Base-by-base conservation (phyloP, 495 filamentous ascomycete species). In the Saxispiralis lemnorum region DNA sequence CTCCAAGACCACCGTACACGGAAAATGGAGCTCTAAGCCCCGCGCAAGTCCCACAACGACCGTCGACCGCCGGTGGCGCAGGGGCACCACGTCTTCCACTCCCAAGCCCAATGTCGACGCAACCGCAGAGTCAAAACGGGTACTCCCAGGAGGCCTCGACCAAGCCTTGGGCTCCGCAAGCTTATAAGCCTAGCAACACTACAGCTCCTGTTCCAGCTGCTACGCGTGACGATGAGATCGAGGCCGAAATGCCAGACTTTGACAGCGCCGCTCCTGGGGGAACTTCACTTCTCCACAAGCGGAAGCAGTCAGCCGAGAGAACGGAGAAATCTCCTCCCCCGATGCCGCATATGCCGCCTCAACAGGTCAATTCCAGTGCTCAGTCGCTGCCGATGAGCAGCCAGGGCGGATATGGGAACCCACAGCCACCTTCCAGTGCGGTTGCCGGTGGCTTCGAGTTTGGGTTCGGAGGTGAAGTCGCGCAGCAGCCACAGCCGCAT, bases 221-320 rank as follows among this genome's bases (percentile, higher is more conserved):
- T 16, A 41, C 33, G 43, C 51, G 31, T 55, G 63, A 36, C 55
- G 64, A 47, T 6, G 55, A 59, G 30, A 60, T 60, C 35, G 70
- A 61, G 31, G 63, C 64, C 20, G 79, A 85, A 11, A 76, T 78
- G 62, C 81, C 81, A 2, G 74, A 85, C 53, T 88, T 88, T 46
- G 79, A 87, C 62, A 70, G 72, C 2, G 66, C 76, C 21, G 69
- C 73, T 4, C 44, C 39, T 4, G 32, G 35, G 16, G 24, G 38
- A 17, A 43, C 47, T 11, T 45, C 35, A 11, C 6, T 41, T 16
- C 24, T 47, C 9, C 44, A 53, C 21, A 48, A 51, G 36, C 47
- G 63, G 1, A 49, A 65, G 58, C 68, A 55, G 66, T 72, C 53
- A 55, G 12, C 15, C 12, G 32, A 14, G n/a, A 28, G 19, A 4